These are phyloP conservation scores for Nothomitra cinnamomea DNA, from an alignment of 2,329 filamentous ascomycete species.

Conservation along the genomic window DNA sequence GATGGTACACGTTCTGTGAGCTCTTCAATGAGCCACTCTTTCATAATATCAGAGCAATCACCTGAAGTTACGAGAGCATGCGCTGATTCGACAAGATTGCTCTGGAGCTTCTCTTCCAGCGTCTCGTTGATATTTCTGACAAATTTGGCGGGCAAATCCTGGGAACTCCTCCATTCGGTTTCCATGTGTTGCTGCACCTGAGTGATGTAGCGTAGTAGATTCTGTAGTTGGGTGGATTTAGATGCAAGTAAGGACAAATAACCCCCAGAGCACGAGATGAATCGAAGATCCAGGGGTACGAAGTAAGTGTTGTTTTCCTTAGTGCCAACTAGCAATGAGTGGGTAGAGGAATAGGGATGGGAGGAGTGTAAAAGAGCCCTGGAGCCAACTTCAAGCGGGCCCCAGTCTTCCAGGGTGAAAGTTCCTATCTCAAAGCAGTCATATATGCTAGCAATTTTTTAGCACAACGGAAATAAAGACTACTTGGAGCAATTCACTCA, in stretches of 20 bases:
- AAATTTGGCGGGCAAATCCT: slow-evolving; percentile 65
- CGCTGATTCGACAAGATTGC: slow-evolving; percentile 55
- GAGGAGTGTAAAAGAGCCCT: slow-evolving; percentile 45
- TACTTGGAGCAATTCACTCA: no score
- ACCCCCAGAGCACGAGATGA: slow-evolving; percentile 60
- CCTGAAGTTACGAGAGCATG: slow-evolving; percentile 78
- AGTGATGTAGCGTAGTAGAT: slow-evolving; percentile 67
- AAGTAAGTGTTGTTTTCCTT: slow-evolving; percentile 35
- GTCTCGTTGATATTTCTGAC: slow-evolving; percentile 62
- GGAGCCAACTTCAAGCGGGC: slow-evolving; percentile 26
- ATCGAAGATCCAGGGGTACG: slow-evolving; percentile 68
- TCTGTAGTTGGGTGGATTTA: slow-evolving; percentile 76
- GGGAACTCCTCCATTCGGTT: slow-evolving; percentile 66
- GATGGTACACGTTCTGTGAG: slow-evolving; percentile 54
- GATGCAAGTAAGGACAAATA: slow-evolving; percentile 72
- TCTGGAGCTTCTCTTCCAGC: slow-evolving; percentile 45
- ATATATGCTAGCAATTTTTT: slow-evolving; percentile 39
- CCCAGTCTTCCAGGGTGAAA: slow-evolving; percentile 34
- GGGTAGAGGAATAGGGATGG: slow-evolving; percentile 57
- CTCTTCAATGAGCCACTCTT: slow-evolving; percentile 78
- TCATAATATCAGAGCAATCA: slow-evolving; percentile 55
- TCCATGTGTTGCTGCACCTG: slow-evolving; percentile 66
- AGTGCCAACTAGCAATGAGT: slow-evolving; percentile 48
- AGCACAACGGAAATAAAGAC: background rate
- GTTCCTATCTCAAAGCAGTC: slow-evolving; percentile 67